Base-by-base conservation (phyloP, 179 eudicot genomes). In the Drosera spatulata region DNA sequence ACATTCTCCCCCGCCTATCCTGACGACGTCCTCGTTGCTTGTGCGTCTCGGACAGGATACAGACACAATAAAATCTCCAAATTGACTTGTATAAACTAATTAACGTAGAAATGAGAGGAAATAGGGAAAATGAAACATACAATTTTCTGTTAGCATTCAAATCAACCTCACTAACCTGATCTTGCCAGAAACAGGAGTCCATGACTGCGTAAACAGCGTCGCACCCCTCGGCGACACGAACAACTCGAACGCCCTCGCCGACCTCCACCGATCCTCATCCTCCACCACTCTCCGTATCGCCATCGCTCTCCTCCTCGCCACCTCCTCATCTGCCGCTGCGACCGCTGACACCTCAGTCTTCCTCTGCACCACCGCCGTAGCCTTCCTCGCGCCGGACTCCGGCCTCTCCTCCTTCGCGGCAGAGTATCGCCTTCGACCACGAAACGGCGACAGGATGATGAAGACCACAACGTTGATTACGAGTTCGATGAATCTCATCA, bases 121-220 rank as follows among this genome's bases (percentile, higher is more conserved):
- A n/a, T n/a, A n/a, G n/a, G n/a, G n/a, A n/a, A n/a, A n/a, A n/a
- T n/a, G n/a, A n/a, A n/a, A n/a, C n/a, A n/a, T n/a, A n/a, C n/a
- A n/a, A n/a, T n/a, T n/a, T n/a, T n/a, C n/a, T n/a, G n/a, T n/a
- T n/a, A n/a, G n/a, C n/a, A n/a, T n/a, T n/a, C n/a, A n/a, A n/a
- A n/a, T n/a, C n/a, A n/a, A n/a, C 13, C 39, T 33, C 6, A 4
- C 4, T 22, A 37, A 85, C 91, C 84, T 88, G 77, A 77, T 41
- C 14, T 71, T 61, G 50, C 60, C 58, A 5, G 73, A 63, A 41
- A 73, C 63, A 10, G 91, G 88, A 10, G 85, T 78, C 96, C 96
- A 88, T 0, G 95, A 80, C 61, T 86, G 96, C 10, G 95, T 86
- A 56, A 88, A 88, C 67, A 86, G 60, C 0, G 87, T 80, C 12